A percentile compares a stretch with the other conserved stretches of the same genome.
Evolutionary conservation across 78 protist genomes (phyloP).

Genomic region (Neovahlkampfia damariscottae): DNA sequence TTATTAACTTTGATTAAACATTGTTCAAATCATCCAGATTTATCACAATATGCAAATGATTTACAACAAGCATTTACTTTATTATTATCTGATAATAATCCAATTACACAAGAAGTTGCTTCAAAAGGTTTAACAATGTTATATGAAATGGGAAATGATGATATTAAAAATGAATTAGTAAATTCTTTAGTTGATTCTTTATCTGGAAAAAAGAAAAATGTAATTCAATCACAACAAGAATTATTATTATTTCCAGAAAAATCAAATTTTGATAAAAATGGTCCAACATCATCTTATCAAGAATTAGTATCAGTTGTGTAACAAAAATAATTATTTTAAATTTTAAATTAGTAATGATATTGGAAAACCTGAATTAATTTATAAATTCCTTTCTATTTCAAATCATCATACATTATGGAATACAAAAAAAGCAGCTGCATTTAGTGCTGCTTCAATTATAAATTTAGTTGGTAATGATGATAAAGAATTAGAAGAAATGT

Average conservation of each 20-base stretch:
- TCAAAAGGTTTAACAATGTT: background rate
- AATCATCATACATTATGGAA: background rate
- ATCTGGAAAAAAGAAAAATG: background rate
- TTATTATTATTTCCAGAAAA: background rate
- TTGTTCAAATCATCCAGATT: background rate
- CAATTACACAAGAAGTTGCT: background rate
- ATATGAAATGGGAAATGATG: background rate
- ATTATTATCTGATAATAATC: background rate
- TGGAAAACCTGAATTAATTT: background rate
- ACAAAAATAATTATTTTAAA: too few species aligned
- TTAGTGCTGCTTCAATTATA: background rate
- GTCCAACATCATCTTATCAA: background rate
- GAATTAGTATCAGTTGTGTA: background rate
- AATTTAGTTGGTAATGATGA: background rate
- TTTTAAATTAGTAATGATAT: too few species aligned
- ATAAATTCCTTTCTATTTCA: background rate
- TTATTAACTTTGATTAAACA: background rate
- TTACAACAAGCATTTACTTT: background rate
- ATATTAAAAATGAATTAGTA: background rate
- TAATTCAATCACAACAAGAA: background rate
- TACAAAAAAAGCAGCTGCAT: background rate
- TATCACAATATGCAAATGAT: background rate
- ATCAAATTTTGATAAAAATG: background rate
- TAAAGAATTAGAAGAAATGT: background rate
- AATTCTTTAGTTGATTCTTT: background rate